A percentile compares a stretch with the other conserved stretches of the same genome.
Conservation (phyloP, 495 filamentous ascomycete genomes). For the Podospora sp. region DNA sequence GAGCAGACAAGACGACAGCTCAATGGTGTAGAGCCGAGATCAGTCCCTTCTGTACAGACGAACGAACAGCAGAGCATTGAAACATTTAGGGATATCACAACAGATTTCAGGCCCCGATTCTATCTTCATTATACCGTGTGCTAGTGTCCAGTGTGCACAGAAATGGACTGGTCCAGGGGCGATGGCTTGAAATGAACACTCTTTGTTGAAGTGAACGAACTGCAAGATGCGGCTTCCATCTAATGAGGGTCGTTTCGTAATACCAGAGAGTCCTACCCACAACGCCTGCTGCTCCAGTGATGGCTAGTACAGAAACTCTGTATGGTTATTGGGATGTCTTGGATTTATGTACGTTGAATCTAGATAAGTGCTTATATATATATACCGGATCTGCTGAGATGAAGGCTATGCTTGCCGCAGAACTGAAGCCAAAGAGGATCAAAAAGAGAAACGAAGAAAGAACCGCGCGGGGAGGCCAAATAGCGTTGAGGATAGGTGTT, state of each 20-base stretch:
- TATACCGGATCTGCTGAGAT: conserved; percentile 2
- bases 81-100: conserved; percentile 1
- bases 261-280: no score
- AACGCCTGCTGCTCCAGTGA: no score
- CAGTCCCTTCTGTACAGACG: neutral
- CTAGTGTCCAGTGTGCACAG: neutral
- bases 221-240: no score
- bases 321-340: neutral
- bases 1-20: neutral
- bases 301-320: no score
- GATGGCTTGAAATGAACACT: neutral
- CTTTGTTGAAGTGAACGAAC: no score
- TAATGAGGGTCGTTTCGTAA: no score
- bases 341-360: neutral
- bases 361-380: neutral
- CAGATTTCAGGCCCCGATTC: neutral
- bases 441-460: neutral
- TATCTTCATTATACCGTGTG: neutral
- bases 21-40: neutral
- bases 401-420: conserved; percentile 5
- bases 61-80: neutral
- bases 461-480: neutral
- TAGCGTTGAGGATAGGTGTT: no score
- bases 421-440: neutral
- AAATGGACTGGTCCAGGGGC: neutral